phyloP scores from a whole-genome alignment of 768 basidiomycete genomes.

The Rhodotorula sphaerocarpa region DNA sequence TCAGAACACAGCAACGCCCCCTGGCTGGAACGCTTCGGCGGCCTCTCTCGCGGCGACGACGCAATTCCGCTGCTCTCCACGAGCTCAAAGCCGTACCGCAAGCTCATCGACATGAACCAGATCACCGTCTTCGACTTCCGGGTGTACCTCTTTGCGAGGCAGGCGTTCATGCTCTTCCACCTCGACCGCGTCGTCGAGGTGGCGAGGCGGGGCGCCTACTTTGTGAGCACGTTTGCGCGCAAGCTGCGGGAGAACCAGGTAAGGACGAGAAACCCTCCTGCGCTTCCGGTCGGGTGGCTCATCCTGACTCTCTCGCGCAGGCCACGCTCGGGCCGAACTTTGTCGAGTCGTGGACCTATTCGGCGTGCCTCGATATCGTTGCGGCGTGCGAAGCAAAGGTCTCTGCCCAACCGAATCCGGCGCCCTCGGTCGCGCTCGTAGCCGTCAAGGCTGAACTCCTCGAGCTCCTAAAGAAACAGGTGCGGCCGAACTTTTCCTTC shows the following conservation, averaged over 20 bases:
- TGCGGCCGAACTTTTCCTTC: conserved; percentile 39
- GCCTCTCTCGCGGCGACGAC: conserved; percentile 63
- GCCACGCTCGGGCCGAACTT: conserved; percentile 52
- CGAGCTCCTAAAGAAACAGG: conserved; percentile 81
- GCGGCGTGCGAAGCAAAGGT: conserved; percentile 69
- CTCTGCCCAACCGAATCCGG: conserved; percentile 48
- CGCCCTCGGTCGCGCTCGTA: conserved; percentile 52
- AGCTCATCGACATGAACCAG: conserved; percentile 76
- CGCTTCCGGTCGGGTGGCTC: no score
- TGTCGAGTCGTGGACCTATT: conserved; percentile 88
- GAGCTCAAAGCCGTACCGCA: conserved; percentile 73
- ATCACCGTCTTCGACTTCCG: conserved; percentile 93
- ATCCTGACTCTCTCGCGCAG: conserved; percentile 10
- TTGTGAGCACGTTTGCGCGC: conserved; percentile 67
- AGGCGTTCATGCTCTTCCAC: conserved; percentile 66
- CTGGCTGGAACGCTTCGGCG: conserved; percentile 84
- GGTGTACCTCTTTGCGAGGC: conserved; percentile 77
- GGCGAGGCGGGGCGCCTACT: conserved; percentile 60
- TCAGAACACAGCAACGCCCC: conserved; percentile 68
- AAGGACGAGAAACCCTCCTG: conserved; percentile 17
- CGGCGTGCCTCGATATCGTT: conserved; percentile 72
- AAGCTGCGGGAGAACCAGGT: conserved; percentile 71
- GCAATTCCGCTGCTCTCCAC: conserved; percentile 68
- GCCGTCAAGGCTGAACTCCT: conserved; percentile 81
- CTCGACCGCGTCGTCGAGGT: conserved; percentile 63